These are phyloP conservation scores for Eimeria sp. DNA, from an alignment of 169 alveolate genomes.

Conservation along the genomic window DNA sequence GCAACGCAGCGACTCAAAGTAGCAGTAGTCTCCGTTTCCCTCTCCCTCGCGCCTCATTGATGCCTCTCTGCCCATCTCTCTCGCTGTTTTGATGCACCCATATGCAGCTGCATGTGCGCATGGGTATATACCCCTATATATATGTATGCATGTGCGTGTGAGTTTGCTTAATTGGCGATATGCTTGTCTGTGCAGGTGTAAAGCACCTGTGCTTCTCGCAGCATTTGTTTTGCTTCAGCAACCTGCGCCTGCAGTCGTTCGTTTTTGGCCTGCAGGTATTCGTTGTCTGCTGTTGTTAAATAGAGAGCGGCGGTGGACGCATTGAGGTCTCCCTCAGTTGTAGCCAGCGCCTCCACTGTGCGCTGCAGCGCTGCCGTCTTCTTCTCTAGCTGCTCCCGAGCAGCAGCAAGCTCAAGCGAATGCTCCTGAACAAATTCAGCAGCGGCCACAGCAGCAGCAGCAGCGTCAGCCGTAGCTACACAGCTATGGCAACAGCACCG, in stretches of 20 bases:
- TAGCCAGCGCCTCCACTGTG: constrained; percentile 21
- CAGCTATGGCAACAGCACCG: neutral
- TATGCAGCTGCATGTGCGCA: neutral
- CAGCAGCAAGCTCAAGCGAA: constrained; percentile 41
- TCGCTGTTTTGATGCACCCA: neutral
- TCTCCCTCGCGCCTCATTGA: neutral
- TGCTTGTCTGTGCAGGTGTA: neutral
- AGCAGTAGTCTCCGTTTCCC: neutral
- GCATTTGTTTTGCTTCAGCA: constrained; percentile 19
- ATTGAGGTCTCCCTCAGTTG: constrained; percentile 28
- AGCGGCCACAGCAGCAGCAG: neutral
- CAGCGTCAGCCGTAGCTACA: neutral
- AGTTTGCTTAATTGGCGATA: neutral
- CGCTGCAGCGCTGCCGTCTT: constrained; percentile 45
- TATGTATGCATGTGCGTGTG: neutral
- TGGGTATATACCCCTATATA: neutral
- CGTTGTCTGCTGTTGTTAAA: constrained; percentile 32
- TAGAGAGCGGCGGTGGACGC: constrained; percentile 18
- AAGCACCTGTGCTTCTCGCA: constrained; percentile 47
- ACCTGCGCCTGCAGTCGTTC: neutral
- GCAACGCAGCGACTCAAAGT: neutral
- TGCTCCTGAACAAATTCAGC: constrained; percentile 12
- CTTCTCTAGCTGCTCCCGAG: constrained; percentile 23
- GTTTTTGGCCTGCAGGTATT: constrained; percentile 4
- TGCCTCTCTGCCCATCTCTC: neutral